Base-by-base conservation (phyloP, 345 rosid genomes). In the Eucalyptus sp. region DNA sequence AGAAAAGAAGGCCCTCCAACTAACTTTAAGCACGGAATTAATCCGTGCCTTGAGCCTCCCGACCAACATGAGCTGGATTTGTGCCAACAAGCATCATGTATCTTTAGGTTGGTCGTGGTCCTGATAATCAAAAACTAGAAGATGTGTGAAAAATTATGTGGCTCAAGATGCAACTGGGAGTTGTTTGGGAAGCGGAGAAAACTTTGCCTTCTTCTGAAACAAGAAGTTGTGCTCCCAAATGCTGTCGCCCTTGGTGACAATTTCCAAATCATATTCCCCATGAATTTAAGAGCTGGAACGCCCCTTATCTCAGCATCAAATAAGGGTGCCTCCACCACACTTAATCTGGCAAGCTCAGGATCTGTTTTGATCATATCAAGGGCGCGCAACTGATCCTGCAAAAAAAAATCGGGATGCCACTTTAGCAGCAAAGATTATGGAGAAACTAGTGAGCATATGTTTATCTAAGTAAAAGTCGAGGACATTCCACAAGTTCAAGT, bases 251-350 rank as follows among this genome's bases (percentile, higher is more conserved):
- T 6, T 11, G 84, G 48, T 20, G 48, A 76, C 48, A 86, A 95
- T 93, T 87, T 95, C 96, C 97, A 96, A 88, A 95, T 88, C 85
- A 87, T 91, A 90, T 95, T 93, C 17, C 96, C 97, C 96, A 95
- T 94, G 91, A 93, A 96, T 91, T 94, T 95, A 41, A 95, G 96
- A 86, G 96, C 97, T 24, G 97, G 96, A 89, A 96, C 94, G 24
- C 98, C 98, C 91, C 96, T 92, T 93, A 96, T 94, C 91, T 96
- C 98, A 71, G 92, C 95, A 89, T 96, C 97, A 88, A 93, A 89
- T 89, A 96, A 90, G 14, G 95, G 96, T 56, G 95, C 92, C 79
- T 95, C 91, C 87, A 94, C 89, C 90, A 93, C 50, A 90, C 92
- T 93, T 91, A 96, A 91, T 81, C 90, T 89, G 51, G 93, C 89